Conservation (phyloP, 1,284 basidiomycete species). For the Meira miltonrushii region DNA sequence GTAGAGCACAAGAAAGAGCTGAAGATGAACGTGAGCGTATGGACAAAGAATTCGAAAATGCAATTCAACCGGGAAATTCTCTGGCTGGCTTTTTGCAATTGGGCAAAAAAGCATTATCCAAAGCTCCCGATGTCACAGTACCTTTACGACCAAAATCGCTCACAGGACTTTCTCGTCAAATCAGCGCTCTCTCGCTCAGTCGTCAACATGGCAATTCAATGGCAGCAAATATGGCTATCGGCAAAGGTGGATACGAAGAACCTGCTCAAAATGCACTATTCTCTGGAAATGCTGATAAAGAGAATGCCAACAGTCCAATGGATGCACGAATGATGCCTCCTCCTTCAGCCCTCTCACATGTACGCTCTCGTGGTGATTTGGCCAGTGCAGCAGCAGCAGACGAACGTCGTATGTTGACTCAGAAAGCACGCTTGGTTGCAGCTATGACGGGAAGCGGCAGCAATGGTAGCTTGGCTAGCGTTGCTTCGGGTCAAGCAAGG, state of each 20-base stretch:
- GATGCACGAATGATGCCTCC: slow-evolving; percentile 9
- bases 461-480: slow-evolving; percentile 5
- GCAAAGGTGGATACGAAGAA: slow-evolving; percentile 4
- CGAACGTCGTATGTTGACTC: slow-evolving; percentile 22
- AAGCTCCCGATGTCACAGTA: slow-evolving; percentile 19
- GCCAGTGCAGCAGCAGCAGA: slow-evolving; percentile 8
- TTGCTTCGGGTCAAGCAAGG: background rate
- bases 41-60: slow-evolving; percentile 82
- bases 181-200: slow-evolving; percentile 14
- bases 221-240: background rate
- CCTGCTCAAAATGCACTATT: background rate
- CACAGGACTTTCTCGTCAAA: slow-evolving; percentile 13
- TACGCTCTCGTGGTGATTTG: slow-evolving; percentile 2
- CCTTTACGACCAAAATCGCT: slow-evolving; percentile 1
- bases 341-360: background rate
- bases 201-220: slow-evolving; percentile 4
- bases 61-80: slow-evolving; percentile 87
- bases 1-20: slow-evolving; percentile 15
- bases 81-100: slow-evolving; percentile 76
- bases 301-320: slow-evolving; percentile 22
- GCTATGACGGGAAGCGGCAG: slow-evolving; percentile 16
- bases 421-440: slow-evolving; percentile 34
- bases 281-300: slow-evolving; percentile 27
- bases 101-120: slow-evolving; percentile 43
- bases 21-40: slow-evolving; percentile 31